Evolutionary conservation across 1,284 basidiomycete genomes (phyloP), one percentile per base, ranked within the genome.

Genomic region (Malassezia slooffiae): DNA sequence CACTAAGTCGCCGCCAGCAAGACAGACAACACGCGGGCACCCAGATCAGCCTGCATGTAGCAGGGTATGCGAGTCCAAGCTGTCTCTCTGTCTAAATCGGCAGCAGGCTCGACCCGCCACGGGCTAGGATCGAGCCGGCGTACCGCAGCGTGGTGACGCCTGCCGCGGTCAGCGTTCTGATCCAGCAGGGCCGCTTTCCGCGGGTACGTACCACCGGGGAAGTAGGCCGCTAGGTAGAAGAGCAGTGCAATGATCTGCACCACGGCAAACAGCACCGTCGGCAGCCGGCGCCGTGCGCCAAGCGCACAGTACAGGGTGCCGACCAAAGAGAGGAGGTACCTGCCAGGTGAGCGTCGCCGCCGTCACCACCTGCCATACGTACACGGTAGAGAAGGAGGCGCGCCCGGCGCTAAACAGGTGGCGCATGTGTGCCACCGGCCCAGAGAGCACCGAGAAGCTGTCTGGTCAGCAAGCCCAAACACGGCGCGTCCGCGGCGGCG

Each of bases 341-440:
- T 51, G 42, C 31, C 15, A 20, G 10, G 41, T 28, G 13, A 16
- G 17, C 20, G 34, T 20, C 12, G 6, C 10, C 7, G 31, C 20
- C 10, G 11, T 12, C 16, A 42, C 11, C 24, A 29, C n/a, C 3
- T 19, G 22, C 23, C 17, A n/a, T 34, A 43, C 52, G 54, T 54
- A 66, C 37, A 64, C 60, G 13, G 21, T 84, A 85, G 41, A 77
- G 76, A 34, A 75, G 68, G 55, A 74, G 75, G 21, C 54, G 38
- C 60, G 80, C 78, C 16, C 76, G 75, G 17, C 58, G 54, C 55
- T 56, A 40, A 55, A 39, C 29, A 69, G 58, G 41, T 69, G 66
- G 40, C 55, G 57, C 27, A 66, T 43, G 39, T 69, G 63, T 17
- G 58, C 62, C 9, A 68, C 12, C 0, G 65, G 67, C 1, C 67